These are phyloP conservation scores for Mesembryanthemum crystallinum DNA, from an alignment of 148 eudicot species.

Conservation along the genomic window DNA sequence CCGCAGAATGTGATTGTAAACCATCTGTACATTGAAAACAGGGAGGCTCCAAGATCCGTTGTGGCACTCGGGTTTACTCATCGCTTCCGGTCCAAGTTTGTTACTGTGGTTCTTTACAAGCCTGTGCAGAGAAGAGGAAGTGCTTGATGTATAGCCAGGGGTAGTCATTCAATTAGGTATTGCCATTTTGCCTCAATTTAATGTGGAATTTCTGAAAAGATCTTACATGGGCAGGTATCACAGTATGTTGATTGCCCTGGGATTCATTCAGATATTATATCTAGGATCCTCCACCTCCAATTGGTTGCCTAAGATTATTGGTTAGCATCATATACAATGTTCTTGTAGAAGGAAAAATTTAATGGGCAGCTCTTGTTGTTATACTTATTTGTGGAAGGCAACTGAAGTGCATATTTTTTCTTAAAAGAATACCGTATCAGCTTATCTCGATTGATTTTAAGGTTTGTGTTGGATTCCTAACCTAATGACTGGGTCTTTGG, in stretches of 20 bases:
- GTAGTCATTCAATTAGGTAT: conserved; percentile 25
- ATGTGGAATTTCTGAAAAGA: conserved; percentile 11
- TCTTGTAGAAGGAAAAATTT: conserved; percentile 11
- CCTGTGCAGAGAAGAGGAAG: conserved; percentile 79
- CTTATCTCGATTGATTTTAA: no score
- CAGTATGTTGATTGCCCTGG: conserved; percentile 14
- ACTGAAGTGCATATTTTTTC: no score
- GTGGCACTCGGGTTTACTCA: conserved; percentile 86
- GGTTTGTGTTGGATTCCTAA: no score
- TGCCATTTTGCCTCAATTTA: conserved; percentile 21
- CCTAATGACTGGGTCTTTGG: no score
- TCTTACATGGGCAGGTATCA: conserved; percentile 1
- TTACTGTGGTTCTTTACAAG: conserved; percentile 87
- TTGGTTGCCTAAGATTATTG: conserved; percentile 18
- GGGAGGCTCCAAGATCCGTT: conserved; percentile 74
- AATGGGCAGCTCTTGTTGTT: conserved; percentile 2
- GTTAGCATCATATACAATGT: conserved; percentile 7
- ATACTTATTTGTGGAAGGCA: no score
- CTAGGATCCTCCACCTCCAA: conserved; percentile 6
- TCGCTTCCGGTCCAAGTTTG: conserved; percentile 85
- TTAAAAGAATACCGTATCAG: no score
- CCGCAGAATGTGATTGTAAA: conserved; percentile 75
- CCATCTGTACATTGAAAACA: conserved; percentile 87
- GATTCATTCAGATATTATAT: conserved; percentile 8
- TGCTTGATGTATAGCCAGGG: conserved; percentile 42